These are phyloP conservation scores for Kernera saxatilis DNA, from an alignment of 345 rosid genomes.

Conservation along the genomic window DNA sequence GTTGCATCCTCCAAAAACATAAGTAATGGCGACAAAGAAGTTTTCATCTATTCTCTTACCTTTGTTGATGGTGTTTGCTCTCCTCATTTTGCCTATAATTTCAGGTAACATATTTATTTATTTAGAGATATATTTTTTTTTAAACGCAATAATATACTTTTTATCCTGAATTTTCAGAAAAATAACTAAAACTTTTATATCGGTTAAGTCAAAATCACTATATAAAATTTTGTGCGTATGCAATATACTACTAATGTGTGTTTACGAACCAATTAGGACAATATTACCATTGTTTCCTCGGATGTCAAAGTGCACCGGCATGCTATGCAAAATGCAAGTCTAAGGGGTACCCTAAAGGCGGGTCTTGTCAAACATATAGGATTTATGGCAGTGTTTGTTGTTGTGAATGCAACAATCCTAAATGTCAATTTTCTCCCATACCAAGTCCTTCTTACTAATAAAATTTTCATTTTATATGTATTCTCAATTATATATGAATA, in stretches of 20 bases:
- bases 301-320: neutral
- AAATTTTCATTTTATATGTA: neutral
- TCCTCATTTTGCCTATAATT: neutral
- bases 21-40: neutral
- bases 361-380: neutral
- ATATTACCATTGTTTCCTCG: constrained; percentile 3
- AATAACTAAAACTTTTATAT: neutral
- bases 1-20: neutral
- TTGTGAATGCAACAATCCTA: constrained; percentile 8
- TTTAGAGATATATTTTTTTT: neutral
- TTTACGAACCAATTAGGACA: neutral
- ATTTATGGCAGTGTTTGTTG: constrained; percentile 9
- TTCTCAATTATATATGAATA: neutral
- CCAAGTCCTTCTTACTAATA: neutral
- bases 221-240: neutral
- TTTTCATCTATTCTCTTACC: neutral
- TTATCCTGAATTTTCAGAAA: too few relatives aligned
- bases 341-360: constrained; percentile 11
- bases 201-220: neutral
- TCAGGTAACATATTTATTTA: constrained; percentile 1
- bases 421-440: neutral
- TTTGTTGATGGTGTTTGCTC: neutral
- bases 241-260: neutral
- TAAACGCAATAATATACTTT: neutral
- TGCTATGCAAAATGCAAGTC: neutral